These are phyloP conservation scores for Pistacia integerrima DNA, from an alignment of 345 rosid genomes.

Conservation along the genomic window DNA sequence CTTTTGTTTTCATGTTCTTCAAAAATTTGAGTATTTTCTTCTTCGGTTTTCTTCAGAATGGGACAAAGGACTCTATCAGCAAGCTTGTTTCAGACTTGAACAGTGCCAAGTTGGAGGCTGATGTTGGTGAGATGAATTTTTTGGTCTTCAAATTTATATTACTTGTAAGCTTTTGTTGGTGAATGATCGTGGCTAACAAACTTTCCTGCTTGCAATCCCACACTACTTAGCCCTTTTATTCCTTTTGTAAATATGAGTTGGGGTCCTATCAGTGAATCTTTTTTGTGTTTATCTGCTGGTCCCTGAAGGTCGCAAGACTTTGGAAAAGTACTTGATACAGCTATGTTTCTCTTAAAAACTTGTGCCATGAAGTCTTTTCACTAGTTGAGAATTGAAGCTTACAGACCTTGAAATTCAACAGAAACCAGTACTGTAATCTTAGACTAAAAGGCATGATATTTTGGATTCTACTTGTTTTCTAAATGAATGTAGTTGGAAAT, in stretches of 20 bases:
- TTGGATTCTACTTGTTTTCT: neutral
- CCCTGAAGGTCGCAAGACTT: neutral
- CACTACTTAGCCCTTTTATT: too few species aligned
- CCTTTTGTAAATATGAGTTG: too few species aligned
- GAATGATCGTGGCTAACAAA: too few species aligned
- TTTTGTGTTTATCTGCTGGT: conserved; percentile 4
- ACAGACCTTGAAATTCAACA: neutral
- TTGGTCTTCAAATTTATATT: neutral
- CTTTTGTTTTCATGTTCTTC: conserved; percentile 12
- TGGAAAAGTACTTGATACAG: neutral
- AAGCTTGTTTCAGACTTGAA: conserved; percentile 95
- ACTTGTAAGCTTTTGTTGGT: neutral
- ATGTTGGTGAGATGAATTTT: conserved; percentile 68
- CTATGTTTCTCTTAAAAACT: neutral
- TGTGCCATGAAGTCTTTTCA: neutral
- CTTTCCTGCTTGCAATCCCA: too few species aligned
- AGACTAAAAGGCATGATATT: neutral
- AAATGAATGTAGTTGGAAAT: neutral
- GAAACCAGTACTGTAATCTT: too few species aligned
- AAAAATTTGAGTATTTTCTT: conserved; percentile 7
- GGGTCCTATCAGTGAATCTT: neutral
- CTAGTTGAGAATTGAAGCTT: neutral
- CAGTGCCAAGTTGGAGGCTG: conserved; percentile 74
- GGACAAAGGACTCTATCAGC: conserved; percentile 83
- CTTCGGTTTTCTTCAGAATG: conserved; percentile 56